Conservation (phyloP, 2,329 filamentous ascomycete genomes). For the Fusarium nematophilum region DNA sequence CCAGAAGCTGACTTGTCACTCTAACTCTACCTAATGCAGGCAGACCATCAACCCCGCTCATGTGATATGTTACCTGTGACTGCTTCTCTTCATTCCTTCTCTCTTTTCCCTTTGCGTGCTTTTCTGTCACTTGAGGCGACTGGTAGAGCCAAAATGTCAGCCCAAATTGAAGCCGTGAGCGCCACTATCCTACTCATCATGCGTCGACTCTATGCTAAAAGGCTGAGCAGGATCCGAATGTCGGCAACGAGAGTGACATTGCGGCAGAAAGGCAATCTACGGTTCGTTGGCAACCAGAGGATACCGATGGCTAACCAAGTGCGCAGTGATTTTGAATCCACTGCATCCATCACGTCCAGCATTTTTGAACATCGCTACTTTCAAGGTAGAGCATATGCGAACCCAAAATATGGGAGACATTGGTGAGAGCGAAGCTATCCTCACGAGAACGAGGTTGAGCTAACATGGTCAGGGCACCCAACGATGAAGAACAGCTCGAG, state of each 20-base stretch:
- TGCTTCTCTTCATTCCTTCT: no score
- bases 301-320: background rate
- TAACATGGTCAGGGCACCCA: constrained; percentile 29
- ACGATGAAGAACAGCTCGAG: constrained; percentile 39
- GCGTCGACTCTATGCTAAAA: background rate
- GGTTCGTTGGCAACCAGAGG: accelerated
- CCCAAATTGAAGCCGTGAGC: constrained; percentile 30
- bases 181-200: background rate
- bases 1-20: no score
- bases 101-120: no score
- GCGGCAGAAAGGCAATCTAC: constrained; percentile 22
- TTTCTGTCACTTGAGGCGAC: no score
- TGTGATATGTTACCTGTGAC: no score
- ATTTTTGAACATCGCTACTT: constrained; percentile 39
- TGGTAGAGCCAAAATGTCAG: constrained; percentile 15
- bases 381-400: constrained; percentile 35
- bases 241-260: constrained; percentile 22
- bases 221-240: constrained; percentile 13
- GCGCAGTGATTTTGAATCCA: constrained; percentile 25
- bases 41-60: no score
- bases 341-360: constrained; percentile 38
- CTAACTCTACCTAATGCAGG: no score
- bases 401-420: constrained; percentile 41
- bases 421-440: constrained; percentile 10
- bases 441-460: background rate